Conservation (phyloP, 1,139 yeast species). For the Saccharomycopsis phalli region DNA sequence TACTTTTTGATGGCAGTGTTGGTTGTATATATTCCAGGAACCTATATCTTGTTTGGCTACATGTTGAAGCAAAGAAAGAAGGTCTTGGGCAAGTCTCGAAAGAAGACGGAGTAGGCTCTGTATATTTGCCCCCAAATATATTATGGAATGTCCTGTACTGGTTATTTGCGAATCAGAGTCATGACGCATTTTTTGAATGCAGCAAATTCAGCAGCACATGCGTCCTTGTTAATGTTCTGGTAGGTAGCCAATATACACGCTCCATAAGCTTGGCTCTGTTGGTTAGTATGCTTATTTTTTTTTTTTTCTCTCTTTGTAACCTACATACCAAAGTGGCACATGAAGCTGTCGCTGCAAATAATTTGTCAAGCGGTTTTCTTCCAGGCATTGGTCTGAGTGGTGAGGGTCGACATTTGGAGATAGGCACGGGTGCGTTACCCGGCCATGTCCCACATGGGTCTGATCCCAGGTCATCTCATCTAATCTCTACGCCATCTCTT, state of each 20-base stretch:
- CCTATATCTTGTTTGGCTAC: conserved; percentile 75
- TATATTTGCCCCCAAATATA: background rate
- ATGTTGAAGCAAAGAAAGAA: conserved; percentile 83
- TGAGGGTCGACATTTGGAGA: conserved; percentile 22
- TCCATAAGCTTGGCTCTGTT: conserved; percentile 38
- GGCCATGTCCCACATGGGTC: background rate
- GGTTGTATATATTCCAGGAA: conserved; percentile 73
- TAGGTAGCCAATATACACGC: conserved; percentile 51
- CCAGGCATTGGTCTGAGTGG: conserved; percentile 18
- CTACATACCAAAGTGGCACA: conserved; percentile 21
- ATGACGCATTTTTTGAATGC: conserved; percentile 50
- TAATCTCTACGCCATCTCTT: conserved; percentile 1
- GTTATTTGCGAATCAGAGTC: conserved; percentile 26
- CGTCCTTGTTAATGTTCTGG: conserved; percentile 44
- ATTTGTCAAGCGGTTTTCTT: conserved; percentile 19
- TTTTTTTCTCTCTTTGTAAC: background rate
- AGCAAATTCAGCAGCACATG: conserved; percentile 49
- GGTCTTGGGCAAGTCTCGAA: conserved; percentile 45
- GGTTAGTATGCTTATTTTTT: conserved; percentile 20
- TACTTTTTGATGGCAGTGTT: conserved; percentile 48
- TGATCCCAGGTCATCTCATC: background rate
- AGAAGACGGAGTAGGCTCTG: too few species aligned
- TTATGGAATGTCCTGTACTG: background rate
- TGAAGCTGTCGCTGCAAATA: conserved; percentile 21
- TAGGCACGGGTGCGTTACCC: conserved; percentile 18